Base-by-base conservation (phyloP, 2,329 filamentous ascomycete species). In the Aspergillus glaucus region DNA sequence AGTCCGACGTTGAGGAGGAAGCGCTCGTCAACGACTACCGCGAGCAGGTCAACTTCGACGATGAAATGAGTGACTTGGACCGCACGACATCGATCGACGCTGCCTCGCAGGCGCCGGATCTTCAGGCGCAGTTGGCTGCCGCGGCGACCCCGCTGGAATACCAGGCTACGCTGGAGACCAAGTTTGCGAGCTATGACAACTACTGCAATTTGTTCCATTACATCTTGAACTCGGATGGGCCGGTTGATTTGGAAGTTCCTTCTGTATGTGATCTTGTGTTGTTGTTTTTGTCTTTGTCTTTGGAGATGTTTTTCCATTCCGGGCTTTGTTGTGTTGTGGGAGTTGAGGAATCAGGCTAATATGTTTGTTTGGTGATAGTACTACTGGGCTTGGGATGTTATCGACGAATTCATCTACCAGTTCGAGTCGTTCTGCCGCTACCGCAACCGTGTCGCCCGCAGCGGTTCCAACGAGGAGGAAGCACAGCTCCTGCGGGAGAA, bases 341-440 rank as follows among this genome's bases (percentile, higher is more conserved):
- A 17, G 14, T 37, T 37, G n/a, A 28, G 26, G 26, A 9, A 28
- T 28, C 26, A 10, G 26, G 26, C 26, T 28, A 28, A 28, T 17
- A 17, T 40, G 37, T 40, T 40, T 17, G 9, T 36, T 36, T 36
- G n/a, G 6, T 51, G 21, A 52, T 69, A 97, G 89, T 94, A 95
- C 77, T 96, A 92, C 78, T 98, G 93, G 93, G 93, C 93, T 39
- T 98, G 93, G 93, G 93, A 98, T 72, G 92, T 97, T 60, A 96
- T 98, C 75, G 93, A 98, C 73, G 93, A 98, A 75, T 98, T 98
- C 78, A 97, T 98, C 76, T 98, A 98, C 79, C 93, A 98, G 73
- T 98, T 98, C 80, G 96, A 98, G 80, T 94, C 91, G 51, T 98
- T 98, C 80, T 97, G 90, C 71, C 89, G 90, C 55, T 96, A 96